These are phyloP conservation scores for Nelumbo lutea DNA, from an alignment of 164 flowering plant species.

Conservation along the genomic window DNA sequence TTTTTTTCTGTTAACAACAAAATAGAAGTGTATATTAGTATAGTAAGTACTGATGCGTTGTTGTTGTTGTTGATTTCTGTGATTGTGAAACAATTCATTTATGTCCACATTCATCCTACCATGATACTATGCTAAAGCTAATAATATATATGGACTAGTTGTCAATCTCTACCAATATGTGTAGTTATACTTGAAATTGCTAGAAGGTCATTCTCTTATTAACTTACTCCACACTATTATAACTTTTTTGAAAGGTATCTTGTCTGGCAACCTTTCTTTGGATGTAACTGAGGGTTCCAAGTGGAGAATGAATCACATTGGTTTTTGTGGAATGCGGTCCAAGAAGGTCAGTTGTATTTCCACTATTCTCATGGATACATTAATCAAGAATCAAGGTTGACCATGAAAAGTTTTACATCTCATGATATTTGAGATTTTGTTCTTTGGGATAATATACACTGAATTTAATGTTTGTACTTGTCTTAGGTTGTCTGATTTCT, in stretches of 20 bases:
- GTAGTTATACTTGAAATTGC: not conserved
- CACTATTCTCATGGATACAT: not conserved
- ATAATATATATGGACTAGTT: not conserved
- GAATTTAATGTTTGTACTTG: not conserved
- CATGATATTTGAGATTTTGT: not conserved
- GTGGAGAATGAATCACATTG: constrained; percentile 78
- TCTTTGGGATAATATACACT: not conserved
- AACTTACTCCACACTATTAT: not conserved
- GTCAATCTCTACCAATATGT: not conserved
- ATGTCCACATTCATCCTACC: not conserved
- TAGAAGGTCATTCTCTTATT: not conserved
- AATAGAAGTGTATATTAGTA: too few relatives aligned
- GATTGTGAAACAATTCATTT: not conserved
- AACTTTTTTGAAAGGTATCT: constrained; percentile 45
- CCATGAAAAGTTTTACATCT: not conserved
- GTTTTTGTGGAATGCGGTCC: constrained; percentile 97
- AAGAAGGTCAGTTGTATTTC: constrained; percentile 53
- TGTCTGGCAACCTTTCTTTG: constrained; percentile 87
- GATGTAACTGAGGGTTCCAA: constrained; percentile 62
- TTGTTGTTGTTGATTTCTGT: not conserved
- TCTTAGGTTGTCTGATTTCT: constrained; percentile 3
- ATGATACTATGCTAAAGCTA: not conserved
- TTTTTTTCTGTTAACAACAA: not conserved
- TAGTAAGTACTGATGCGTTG: not conserved
- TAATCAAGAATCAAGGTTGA: not conserved